Evolutionary conservation across 129 eudicot genomes (phyloP).

Genomic region (Sambucus nigra): DNA sequence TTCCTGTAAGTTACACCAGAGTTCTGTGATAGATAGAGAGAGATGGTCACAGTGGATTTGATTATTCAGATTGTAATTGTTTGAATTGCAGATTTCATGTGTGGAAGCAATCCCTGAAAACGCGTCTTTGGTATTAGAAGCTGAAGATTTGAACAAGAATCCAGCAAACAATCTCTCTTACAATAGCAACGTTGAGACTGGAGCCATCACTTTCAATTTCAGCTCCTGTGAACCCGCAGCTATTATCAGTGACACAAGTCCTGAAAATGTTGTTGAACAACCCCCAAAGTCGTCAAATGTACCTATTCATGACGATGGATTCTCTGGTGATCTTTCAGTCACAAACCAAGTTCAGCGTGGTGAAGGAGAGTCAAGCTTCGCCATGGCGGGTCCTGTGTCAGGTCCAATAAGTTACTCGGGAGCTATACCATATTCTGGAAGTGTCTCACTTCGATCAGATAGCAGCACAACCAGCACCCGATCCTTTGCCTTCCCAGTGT

Average conservation of each 20-base stretch:
- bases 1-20: no score
- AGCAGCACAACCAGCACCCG: constrained; percentile 89
- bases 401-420: constrained; percentile 41
- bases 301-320: constrained; percentile 19
- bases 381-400: constrained; percentile 38
- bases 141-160: constrained; percentile 16
- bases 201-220: constrained; percentile 33
- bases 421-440: constrained; percentile 54
- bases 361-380: constrained; percentile 66
- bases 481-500: constrained; percentile 97
- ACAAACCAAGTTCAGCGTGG: constrained; percentile 19
- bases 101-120: constrained; percentile 17
- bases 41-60: no score
- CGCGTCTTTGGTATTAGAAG: constrained; percentile 10
- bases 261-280: constrained; percentile 11
- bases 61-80: neutral
- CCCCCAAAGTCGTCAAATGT: constrained; percentile 14
- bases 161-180: constrained; percentile 6
- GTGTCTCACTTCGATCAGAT: constrained; percentile 75
- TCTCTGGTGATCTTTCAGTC: constrained; percentile 15
- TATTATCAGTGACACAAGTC: constrained; percentile 9
- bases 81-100: constrained; percentile 30
- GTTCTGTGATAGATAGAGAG: no score
- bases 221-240: constrained; percentile 18
- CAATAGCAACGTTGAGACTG: constrained; percentile 34